Evolutionary conservation across 1,139 yeast species (phyloP).

Genomic region (Zygoascus meyerae): DNA sequence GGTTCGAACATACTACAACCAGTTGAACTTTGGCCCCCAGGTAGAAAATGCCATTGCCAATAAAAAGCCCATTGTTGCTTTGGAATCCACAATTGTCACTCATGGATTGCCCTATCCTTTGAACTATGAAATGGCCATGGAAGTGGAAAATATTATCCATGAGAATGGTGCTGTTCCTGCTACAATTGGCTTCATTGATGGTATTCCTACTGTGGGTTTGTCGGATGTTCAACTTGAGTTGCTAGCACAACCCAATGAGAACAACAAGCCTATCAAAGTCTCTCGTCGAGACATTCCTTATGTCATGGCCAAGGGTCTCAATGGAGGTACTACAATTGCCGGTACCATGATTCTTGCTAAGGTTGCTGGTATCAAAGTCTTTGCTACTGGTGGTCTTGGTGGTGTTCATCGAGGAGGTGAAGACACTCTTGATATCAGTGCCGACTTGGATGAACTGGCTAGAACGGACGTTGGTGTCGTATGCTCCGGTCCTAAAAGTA

Average conservation of each 20-base stretch:
- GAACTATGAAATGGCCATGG: constrained; percentile 64
- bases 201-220: constrained; percentile 68
- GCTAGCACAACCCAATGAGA: constrained; percentile 38
- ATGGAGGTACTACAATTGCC: constrained; percentile 90
- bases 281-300: constrained; percentile 78
- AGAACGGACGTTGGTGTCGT: constrained; percentile 82
- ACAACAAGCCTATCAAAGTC: constrained; percentile 47
- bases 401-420: constrained; percentile 86
- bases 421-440: constrained; percentile 71
- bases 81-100: constrained; percentile 83
- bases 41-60: constrained; percentile 53
- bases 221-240: constrained; percentile 41
- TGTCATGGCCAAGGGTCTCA: constrained; percentile 54
- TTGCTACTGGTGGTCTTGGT: constrained; percentile 92
- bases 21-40: constrained; percentile 44
- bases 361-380: constrained; percentile 70
- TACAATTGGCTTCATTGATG: constrained; percentile 72
- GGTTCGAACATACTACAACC: background rate
- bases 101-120: constrained; percentile 86
- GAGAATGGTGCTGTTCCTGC: constrained; percentile 74
- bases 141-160: constrained; percentile 60
- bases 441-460: constrained; percentile 81
- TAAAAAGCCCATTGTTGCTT: constrained; percentile 62
- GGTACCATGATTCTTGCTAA: constrained; percentile 81
- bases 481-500: constrained; percentile 88